Evolutionary conservation across 2,329 filamentous ascomycete genomes (phyloP).

Genomic region (Raffaelea deltoideospora): DNA sequence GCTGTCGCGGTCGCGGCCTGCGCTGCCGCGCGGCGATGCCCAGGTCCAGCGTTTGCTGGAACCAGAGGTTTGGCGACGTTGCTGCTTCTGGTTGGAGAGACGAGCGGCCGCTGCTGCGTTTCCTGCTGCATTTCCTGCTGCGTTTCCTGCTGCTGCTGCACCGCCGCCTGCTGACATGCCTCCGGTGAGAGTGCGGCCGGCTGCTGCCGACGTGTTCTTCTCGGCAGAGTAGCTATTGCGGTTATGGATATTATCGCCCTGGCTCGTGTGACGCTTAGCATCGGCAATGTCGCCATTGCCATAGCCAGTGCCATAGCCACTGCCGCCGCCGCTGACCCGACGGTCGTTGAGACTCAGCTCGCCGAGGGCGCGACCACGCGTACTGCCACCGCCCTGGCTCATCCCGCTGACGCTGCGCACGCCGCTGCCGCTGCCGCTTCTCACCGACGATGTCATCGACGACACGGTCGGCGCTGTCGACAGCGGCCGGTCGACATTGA

Average conservation of each 20-base stretch:
- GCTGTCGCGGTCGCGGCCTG: constrained; percentile 16
- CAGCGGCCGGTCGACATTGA: constrained; percentile 20
- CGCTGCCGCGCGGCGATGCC: constrained; percentile 1
- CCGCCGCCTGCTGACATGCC: not conserved
- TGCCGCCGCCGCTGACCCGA: constrained; percentile 22
- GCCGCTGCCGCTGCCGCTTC: constrained; percentile 4
- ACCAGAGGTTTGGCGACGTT: too few relatives aligned
- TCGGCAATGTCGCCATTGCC: constrained; percentile 6
- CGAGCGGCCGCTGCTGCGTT: not conserved
- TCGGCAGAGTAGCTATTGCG: too few relatives aligned
- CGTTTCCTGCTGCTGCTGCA: not conserved
- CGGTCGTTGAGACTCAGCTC: constrained; percentile 31
- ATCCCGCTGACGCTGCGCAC: constrained; percentile 9
- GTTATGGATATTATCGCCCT: too few relatives aligned
- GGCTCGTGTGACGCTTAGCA: too few relatives aligned
- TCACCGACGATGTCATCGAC: constrained; percentile 8
- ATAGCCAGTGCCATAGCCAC: constrained; percentile 30
- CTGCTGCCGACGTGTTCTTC: too few relatives aligned
- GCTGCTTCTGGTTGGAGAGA: too few relatives aligned
- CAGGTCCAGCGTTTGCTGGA: constrained; percentile 9
- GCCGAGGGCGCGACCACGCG: constrained; percentile 18
- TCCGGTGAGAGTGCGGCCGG: not conserved
- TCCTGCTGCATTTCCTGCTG: not conserved
- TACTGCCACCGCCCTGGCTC: constrained; percentile 4
- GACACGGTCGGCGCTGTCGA: constrained; percentile 2